Evolutionary conservation across 495 filamentous ascomycete genomes (phyloP), one percentile per base, ranked within the genome.

Genomic region (Daldinia bambusicola): DNA sequence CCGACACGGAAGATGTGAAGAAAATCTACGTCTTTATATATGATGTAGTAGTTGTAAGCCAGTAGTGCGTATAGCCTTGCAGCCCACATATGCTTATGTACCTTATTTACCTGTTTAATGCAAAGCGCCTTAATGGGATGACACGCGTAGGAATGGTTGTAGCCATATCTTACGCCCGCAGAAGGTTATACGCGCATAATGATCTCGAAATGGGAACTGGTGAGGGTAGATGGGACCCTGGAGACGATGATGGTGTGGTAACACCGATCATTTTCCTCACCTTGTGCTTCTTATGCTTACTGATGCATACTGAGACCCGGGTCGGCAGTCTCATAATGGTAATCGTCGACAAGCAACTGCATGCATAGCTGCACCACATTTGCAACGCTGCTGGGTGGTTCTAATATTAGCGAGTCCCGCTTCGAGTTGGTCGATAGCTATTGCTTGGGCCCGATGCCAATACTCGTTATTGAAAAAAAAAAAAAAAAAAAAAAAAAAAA

Each of bases 381-480:
- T 55, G 22, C 37, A 10, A 53, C 56, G 57, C 31, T 36, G 36
- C 40, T 43, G 57, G 50, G 50, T 61, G 22, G 26, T 37, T 55
- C 57, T 48, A 61, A 67, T 61, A 61, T 67, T 67, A 55, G 53
- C 31, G 6, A 66, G 37, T 14, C 36, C 37, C 10, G 34, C 31
- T 26, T 53, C 4, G 36, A 37, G 38, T 20, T 34, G 40, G 34
- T 13, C 34, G 41, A 50, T 22, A n/a, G n/a, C n/a, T n/a, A 40
- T 45, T n/a, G 32, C 43, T 59, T 66, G 43, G 55, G 1, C 59
- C 59, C 41, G 66, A 58, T 63, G 41, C 26, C 41, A 41, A 58
- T 13, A 52, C 59, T 63, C 34, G 50, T 20, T 6, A 16, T 34
- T 40, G 40, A 6, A 31, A 45, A 31, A 45, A 32, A 40, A 59